phyloP scores from a whole-genome alignment of 2,329 filamentous ascomycete genomes.

The Trichothecium roseum region DNA sequence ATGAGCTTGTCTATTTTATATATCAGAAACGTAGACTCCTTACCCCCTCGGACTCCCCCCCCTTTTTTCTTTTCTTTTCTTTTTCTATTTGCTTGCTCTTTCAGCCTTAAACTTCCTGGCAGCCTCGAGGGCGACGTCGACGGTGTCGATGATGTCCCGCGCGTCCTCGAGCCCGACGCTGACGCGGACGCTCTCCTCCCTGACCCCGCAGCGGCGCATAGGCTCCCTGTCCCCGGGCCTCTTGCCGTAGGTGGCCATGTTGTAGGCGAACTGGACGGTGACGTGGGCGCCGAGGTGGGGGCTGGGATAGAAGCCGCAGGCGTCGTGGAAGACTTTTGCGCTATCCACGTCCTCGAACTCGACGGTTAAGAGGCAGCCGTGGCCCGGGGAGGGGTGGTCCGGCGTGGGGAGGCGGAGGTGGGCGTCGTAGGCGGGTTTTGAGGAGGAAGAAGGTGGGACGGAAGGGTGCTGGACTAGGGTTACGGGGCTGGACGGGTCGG shows the following conservation, averaged over 20 bases:
- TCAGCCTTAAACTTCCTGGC: constrained; percentile 7
- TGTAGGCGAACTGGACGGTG: constrained; percentile 38
- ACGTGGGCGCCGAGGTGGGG: constrained; percentile 44
- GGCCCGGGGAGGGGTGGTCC: constrained; percentile 38
- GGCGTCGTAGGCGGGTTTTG: constrained; percentile 20
- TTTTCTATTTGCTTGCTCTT: too few species aligned
- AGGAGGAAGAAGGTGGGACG: constrained; percentile 16
- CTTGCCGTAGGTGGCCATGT: constrained; percentile 30
- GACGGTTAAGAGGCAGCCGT: constrained; percentile 43
- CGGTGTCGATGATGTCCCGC: constrained; percentile 28
- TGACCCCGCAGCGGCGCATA: constrained; percentile 26
- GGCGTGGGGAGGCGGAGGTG: constrained; percentile 24
- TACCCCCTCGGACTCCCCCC: too few species aligned
- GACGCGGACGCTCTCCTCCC: constrained; percentile 31
- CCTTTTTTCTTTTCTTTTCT: too few species aligned
- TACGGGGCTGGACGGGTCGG: constrained; percentile 23
- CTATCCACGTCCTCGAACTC: constrained; percentile 32
- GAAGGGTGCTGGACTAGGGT: constrained; percentile 32
- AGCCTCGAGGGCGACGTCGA: constrained; percentile 20
- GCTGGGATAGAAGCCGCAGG: constrained; percentile 35
- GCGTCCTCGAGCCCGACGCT: constrained; percentile 35
- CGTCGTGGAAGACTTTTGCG: constrained; percentile 38
- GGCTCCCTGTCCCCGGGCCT: constrained; percentile 23
- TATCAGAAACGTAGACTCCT: too few species aligned
- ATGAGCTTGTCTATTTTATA: too few species aligned